phyloP scores from a whole-genome alignment of 2,329 filamentous ascomycete species.

The Stemphylium beticola region DNA sequence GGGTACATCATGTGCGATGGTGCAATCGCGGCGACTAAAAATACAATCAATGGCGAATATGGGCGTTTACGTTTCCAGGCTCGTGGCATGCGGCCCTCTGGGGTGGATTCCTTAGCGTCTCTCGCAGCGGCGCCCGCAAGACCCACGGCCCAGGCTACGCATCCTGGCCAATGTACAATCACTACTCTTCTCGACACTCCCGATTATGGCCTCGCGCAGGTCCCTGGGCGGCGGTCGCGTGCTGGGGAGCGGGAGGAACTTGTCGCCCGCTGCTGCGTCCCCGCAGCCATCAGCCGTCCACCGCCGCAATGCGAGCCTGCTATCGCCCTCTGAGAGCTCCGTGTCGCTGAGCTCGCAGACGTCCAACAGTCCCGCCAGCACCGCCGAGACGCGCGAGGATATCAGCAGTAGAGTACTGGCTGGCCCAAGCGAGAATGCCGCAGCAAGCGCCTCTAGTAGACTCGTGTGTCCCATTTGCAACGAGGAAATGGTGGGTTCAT shows the following conservation, averaged over 20 bases:
- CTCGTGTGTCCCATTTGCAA: slow-evolving; percentile 97
- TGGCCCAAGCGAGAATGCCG: slow-evolving; percentile 62
- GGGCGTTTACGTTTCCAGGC: not conserved
- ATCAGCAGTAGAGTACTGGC: slow-evolving; percentile 81
- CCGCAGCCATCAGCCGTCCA: slow-evolving; percentile 29
- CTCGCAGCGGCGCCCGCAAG: slow-evolving; percentile 20
- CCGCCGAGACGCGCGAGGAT: slow-evolving; percentile 72
- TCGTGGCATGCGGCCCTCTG: slow-evolving; percentile 9
- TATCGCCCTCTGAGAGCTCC: slow-evolving; percentile 73
- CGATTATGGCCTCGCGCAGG: slow-evolving; percentile 59
- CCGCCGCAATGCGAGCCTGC: slow-evolving; percentile 55
- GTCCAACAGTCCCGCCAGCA: slow-evolving; percentile 73
- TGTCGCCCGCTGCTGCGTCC: slow-evolving; percentile 68
- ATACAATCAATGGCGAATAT: not conserved
- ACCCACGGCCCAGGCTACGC: slow-evolving; percentile 15
- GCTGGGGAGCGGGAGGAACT: slow-evolving; percentile 82
- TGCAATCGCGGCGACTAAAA: no score
- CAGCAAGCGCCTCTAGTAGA: slow-evolving; percentile 66
- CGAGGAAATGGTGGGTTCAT: slow-evolving; percentile 83
- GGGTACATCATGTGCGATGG: no score
- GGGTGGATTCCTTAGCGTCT: slow-evolving; percentile 22
- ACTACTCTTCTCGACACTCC: slow-evolving; percentile 23
- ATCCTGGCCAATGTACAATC: slow-evolving; percentile 23
- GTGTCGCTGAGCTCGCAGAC: slow-evolving; percentile 77
- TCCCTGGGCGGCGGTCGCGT: slow-evolving; percentile 87